Percentiles rank a stretch among this genome's conserved stretches.
Evolutionary conservation across 164 flowering plant species (phyloP).

Genomic region (Sedum album): DNA sequence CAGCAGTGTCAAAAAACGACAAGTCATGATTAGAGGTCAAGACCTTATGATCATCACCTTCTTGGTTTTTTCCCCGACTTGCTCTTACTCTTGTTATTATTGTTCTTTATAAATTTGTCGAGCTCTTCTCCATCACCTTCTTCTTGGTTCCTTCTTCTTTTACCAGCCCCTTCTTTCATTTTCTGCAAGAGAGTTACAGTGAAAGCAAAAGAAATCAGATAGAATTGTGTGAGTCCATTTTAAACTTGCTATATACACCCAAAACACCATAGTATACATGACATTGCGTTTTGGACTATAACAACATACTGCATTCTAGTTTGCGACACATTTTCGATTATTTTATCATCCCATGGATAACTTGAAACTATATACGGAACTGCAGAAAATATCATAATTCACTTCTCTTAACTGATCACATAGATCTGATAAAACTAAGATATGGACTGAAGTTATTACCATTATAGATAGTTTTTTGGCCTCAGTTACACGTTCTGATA

Average conservation of each 20-base stretch:
- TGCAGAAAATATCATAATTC: no score
- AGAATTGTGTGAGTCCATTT: neutral
- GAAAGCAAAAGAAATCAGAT: neutral
- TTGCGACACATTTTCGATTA: no score
- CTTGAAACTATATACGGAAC: no score
- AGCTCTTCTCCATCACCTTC: slow-evolving; percentile 38
- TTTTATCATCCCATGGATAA: no score
- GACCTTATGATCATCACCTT: neutral
- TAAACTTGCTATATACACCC: no score
- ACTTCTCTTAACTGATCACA: no score
- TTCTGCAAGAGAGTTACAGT: slow-evolving; percentile 19
- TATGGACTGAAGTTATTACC: slow-evolving; percentile 28
- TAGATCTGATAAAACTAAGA: neutral
- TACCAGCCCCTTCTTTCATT: slow-evolving; percentile 39
- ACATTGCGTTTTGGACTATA: no score
- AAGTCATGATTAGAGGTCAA: neutral
- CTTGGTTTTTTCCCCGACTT: neutral
- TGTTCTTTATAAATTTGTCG: slow-evolving; percentile 20
- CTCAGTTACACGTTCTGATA: slow-evolving; percentile 59
- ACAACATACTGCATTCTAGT: no score
- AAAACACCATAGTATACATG: no score
- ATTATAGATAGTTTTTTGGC: slow-evolving; percentile 61
- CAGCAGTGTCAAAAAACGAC: no score
- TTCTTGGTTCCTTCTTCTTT: slow-evolving; percentile 26
- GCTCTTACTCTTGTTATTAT: slow-evolving; percentile 6